Evolutionary conservation across 257 asterid species (phyloP), one percentile per base, ranked within the genome.

Genomic region (Echium plantagineum): DNA sequence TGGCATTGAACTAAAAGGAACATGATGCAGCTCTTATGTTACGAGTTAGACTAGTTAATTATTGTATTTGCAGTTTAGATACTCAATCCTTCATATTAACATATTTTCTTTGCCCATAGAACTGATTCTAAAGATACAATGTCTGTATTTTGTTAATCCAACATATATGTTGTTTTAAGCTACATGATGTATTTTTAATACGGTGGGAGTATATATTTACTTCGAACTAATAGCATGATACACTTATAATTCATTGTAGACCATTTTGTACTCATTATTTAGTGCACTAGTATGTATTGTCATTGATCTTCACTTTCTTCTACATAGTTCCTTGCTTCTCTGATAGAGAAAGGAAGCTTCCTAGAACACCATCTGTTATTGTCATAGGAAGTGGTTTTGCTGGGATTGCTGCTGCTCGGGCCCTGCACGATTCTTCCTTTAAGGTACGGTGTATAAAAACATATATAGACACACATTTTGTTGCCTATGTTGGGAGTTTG

Each of bases 351-450:
- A 77, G 81, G 73, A 72, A 79, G 61, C 57, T 74, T 12, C 64
- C 61, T 4, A 48, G 78, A 68, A 80, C 94, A 15, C 96, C 96
- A 59, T 83, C 94, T 53, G 96, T 85, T 62, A 80, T 90, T 24
- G 96, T 87, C 71, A 81, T 90, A n/a, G 98, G 98, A 65, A 84
- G 91, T 71, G 98, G 98, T 54, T 62, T 90, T 75, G 94, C 98
- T 32, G 96, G 98, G 55, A 71, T 90, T 69, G 74, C 94, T 38
- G 96, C 98, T 60, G 98, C 96, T 18, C 82, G 95, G 19, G 82
- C 95, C 58, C 96, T 90, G 63, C 81, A 73, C 67, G 98, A 90
- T 75, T 91, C 97, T 63, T 81, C 94, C 32, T 69, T 90, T 76
- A 88, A 85, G 94, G 97, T 90, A 58, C 55, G 53, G 18, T 2